Conservation (phyloP, 148 eudicot species). For the Silene latifolia region DNA sequence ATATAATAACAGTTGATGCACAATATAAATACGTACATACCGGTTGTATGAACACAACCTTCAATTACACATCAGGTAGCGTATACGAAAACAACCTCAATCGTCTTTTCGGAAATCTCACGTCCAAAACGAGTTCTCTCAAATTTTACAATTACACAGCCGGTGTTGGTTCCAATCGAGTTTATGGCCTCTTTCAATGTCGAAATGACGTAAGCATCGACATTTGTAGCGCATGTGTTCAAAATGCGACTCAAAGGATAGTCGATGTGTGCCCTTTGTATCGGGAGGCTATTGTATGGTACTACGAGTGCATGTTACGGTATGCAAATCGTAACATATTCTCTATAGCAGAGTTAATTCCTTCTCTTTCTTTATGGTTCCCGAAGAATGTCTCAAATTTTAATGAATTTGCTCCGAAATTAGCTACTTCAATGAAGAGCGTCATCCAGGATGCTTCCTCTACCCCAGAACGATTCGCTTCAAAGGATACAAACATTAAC, state of each 20-base stretch:
- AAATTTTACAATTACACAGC: conserved; percentile 7
- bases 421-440: background rate
- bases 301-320: conserved; percentile 18
- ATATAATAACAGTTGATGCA: conserved; percentile 8
- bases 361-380: background rate
- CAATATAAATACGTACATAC: background rate
- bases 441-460: background rate
- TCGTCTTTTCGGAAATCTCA: conserved; percentile 4
- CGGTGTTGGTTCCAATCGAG: conserved; percentile 11
- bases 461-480: background rate
- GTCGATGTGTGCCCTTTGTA: conserved; percentile 1
- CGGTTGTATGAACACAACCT: background rate
- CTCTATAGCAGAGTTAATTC: conserved; percentile 4
- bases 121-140: conserved; percentile 1
- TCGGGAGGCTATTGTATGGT: conserved; percentile 13
- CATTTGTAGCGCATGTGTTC: conserved; percentile 15
- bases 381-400: background rate
- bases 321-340: conserved; percentile 23
- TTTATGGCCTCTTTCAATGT: conserved; percentile 21
- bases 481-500: background rate
- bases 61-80: background rate
- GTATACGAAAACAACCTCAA: conserved; percentile 17
- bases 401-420: conserved; percentile 4
- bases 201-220: conserved; percentile 6
- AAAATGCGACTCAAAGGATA: background rate